Base-by-base conservation (phyloP, 495 filamentous ascomycete species). In the Penicilliopsis zonata region DNA sequence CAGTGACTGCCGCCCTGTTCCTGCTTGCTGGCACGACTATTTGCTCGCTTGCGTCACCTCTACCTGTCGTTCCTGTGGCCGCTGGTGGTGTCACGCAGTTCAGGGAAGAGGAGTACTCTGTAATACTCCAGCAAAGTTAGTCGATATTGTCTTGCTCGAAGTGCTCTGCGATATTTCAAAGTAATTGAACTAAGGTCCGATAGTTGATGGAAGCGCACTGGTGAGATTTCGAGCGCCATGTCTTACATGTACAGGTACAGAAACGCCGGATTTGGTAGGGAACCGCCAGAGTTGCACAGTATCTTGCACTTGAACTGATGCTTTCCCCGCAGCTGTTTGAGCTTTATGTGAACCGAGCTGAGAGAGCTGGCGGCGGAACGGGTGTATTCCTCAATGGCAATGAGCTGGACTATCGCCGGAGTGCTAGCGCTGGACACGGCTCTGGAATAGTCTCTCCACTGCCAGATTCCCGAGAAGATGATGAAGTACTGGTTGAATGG, bases 401-500 rank as follows among this genome's bases (percentile, higher is more conserved):
- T 13, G 35, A 38, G 18, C 37, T 67, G 9, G 30, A 36, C 18
- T 46, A 54, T 30, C 34, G 20, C 18, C 49, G 53, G 43, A 36
- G 53, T 28, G 56, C 43, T 10, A 47, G 54, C 19, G 51, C 52
- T 31, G 56, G 46, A 13, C 41, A 49, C 26, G 41, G 53, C 7
- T 45, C 44, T 34, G 50, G 55, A 5, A 14, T 27, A 6, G 50
- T 55, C 28, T 46, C 44, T 13, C 51, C 46, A 5, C 34, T 61
- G 17, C 35, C 41, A 14, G 49, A 50, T 1, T 40, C 53, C 18
- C 21, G 47, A 9, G 47, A 38, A 0, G 41, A 28, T 27, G 36
- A 33, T 19, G 47, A 41, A 10, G 27, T 61, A 27, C 20, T 37
- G 12, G 54, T 57, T n/a, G 43, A 38, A 17, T 74, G 69, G 69